Base-by-base conservation (phyloP, 345 rosid genomes). In the Dipteronia sinensis region DNA sequence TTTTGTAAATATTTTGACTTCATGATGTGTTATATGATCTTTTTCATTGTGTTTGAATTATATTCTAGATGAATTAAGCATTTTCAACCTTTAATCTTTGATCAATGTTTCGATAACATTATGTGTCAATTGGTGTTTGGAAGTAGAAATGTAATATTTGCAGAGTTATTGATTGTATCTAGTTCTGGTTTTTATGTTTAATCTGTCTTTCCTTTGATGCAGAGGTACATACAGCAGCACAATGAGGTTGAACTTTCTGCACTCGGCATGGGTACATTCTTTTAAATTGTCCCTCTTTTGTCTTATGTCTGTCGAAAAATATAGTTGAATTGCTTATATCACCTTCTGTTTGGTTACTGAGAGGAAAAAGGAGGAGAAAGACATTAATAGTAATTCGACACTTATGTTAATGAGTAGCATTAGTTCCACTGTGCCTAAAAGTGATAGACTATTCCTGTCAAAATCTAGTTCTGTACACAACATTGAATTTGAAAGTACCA, bases 161-260 rank as follows among this genome's bases (percentile, higher is more conserved):
- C 6, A 11, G 25, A 20, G n/a, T 25, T 7, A 25, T 22, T 42
- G 8, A n/a, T 55, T 55, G 61, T 55, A 65, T 65, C 10, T 31
- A 25, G 3, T 34, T 66, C 6, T 22, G 6, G 25, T 19, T 71
- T 23, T 42, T 25, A 2, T 67, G 34, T 40, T 78, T 76, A 29
- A 65, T 73, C 1, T 20, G 40, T 69, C 20, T 22, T 27, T 49
- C 1, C 19, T 79, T n/a, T 78, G 46, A 55, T 82, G 84, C 89
- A 93, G 98, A 92, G 94, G 85, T 95, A 92, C 83, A 93, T 95
- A 47, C 97, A 93, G 72, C 98, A 92, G 69, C 91, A 93, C 72
- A 70, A 93, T 51, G 99, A 95, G 82, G 99, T 93, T 20, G 97
- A 95, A 78, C 97, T 95, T 65, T 95, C 97, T 53, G 98, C 99